Evolutionary conservation across 106 monocot species (phyloP).

Genomic region (Acanthochlamys bracteata): DNA sequence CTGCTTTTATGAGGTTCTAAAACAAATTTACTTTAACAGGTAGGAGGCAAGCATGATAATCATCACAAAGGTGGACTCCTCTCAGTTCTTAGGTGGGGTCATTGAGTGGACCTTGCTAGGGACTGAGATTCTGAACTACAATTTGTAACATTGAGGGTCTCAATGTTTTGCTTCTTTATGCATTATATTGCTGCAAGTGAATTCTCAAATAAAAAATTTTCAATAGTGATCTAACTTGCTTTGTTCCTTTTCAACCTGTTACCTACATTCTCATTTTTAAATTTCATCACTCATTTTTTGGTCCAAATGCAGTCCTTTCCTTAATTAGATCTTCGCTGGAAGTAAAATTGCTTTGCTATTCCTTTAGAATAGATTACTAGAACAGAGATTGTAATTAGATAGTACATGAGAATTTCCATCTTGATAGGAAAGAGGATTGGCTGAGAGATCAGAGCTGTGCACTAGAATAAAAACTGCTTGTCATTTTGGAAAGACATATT

Average conservation of each 20-base stretch:
- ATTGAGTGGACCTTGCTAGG: background rate
- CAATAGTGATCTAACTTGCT: background rate
- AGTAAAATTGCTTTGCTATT: too few species aligned
- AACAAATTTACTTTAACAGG: conserved; percentile 21
- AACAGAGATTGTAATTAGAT: too few species aligned
- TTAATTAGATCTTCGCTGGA: too few species aligned
- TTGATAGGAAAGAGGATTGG: too few species aligned
- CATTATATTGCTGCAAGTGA: background rate
- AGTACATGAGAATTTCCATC: too few species aligned
- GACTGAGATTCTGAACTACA: background rate
- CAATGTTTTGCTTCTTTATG: background rate
- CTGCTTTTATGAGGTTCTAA: background rate
- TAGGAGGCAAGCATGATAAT: conserved; percentile 32
- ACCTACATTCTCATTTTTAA: too few species aligned
- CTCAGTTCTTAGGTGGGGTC: conserved; percentile 29
- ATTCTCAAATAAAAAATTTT: background rate
- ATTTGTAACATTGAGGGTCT: background rate
- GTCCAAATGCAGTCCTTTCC: too few species aligned
- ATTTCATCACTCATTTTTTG: too few species aligned
- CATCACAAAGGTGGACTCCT: conserved; percentile 41
- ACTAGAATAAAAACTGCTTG: too few species aligned
- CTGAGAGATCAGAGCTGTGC: too few species aligned
- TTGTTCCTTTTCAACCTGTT: background rate
- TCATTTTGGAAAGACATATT: too few species aligned
- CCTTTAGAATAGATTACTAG: too few species aligned